Base-by-base conservation (phyloP, 208 protist genomes). In the Leishmania mexicana region DNA sequence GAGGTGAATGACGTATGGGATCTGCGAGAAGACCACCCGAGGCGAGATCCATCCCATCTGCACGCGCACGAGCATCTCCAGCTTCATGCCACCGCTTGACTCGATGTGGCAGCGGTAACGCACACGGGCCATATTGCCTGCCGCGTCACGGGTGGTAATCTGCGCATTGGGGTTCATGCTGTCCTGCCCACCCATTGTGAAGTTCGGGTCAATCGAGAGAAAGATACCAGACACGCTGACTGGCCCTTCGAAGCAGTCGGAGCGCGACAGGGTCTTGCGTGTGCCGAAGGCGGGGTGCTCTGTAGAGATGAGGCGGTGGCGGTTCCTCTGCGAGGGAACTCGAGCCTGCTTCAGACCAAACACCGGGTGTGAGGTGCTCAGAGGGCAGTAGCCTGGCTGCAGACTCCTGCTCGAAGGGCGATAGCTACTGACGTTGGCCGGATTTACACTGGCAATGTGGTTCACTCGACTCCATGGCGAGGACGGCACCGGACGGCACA, bases 11-110 rank as follows among this genome's bases (percentile, higher is more conserved):
- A 94, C 88, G 80, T 97, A 82, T 13, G 94, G 94, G 28, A 97
- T 83, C 73, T 79, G 85, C 1, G 90, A 94, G 83, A 93, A 95
- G 24, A 89, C 89, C 15, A 95, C 88, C 72, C 90, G 91, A 7
- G 93, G 94, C n/a, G 94, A 97, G 51, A 97, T 92, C 94, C 94
- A 97, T 28, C 94, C 94, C 51, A 97, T 92, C 81, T 97, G 90
- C 19, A 93, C 81, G 17, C 94, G 89, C 67, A 97, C 81, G 7
- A 97, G 89, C 13, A 84, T 89, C 89, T 97, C 94, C 76, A 97
- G 77, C 83, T 94, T 94, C 67, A 95, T 57, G 70, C 92, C 92
- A 7, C 84, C 84, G 75, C 85, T 62, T 24, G 89, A 88, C 71
- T 91, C 86, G 35, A 97, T 78, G 76, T 94, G 79, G 81, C 94